Evolutionary conservation across 2,329 filamentous ascomycete genomes (phyloP), one percentile per base, ranked within the genome.

Genomic region (Cladosporium sp.): DNA sequence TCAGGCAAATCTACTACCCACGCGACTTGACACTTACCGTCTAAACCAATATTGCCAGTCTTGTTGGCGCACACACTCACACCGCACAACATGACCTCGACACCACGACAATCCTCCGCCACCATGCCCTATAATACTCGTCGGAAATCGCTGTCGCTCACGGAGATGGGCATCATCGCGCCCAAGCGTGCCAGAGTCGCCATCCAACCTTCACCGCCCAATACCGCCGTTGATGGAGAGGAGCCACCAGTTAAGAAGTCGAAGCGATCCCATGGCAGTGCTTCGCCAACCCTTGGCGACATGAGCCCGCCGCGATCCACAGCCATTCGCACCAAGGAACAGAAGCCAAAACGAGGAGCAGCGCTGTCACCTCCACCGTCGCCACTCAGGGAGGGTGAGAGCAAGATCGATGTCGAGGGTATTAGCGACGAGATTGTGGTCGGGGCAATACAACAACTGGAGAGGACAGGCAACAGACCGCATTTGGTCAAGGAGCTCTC

Each of bases 351-450:
- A 71, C 84, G 82, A 71, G 74, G 77, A 46, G 76, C 86, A 75
- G 88, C 92, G 73, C 84, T 91, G 76, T 97, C 93, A 64, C 93
- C 93, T 69, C 91, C 91, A 66, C 90, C 90, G 1, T 93, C 91
- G 65, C 91, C 91, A 52, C 83, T 83, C 66, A 81, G 84, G 58
- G 81, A 79, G 40, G 78, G 77, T 74, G 69, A 76, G 70, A 70
- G 68, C 76, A 89, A 89, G 75, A 86, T 95, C 74, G 91, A 96
- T 77, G 86, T 92, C 61, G 89, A 93, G 70, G 87, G 88, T 46
- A 93, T 98, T 79, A 92, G 93, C 76, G 95, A 99, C 78, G 93
- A 97, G 74, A 96, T 99, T 72, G 94, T 99, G 61, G 90, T 96
- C 76, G 92, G 88, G 18, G 92, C 96, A 58, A 92, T 98, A 73